Conservation (phyloP, 345 rosid genomes). For the Eucalyptus cloeziana region DNA sequence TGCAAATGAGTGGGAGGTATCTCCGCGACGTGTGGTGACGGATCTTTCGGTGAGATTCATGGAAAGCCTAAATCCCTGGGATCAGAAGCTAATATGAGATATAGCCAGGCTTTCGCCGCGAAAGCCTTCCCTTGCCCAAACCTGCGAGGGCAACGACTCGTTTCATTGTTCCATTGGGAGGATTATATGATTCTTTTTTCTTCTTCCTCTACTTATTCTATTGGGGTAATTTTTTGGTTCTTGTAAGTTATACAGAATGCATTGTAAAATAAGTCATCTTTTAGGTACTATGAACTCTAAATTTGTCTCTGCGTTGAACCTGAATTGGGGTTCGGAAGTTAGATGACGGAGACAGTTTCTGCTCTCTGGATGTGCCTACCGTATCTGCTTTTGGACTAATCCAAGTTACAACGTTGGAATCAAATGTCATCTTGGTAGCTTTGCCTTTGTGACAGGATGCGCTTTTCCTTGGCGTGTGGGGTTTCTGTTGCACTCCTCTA, state of each 20-base stretch:
- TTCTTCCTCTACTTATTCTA: conserved; percentile 5
- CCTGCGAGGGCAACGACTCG: background rate
- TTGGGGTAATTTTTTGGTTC: conserved; percentile 6
- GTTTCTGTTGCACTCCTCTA: background rate
- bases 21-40: conserved; percentile 89
- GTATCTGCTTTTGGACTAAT: background rate
- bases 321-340: background rate
- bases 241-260: conserved; percentile 6
- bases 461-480: background rate
- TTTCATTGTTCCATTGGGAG: background rate
- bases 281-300: background rate
- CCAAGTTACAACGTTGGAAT: background rate
- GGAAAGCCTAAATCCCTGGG: background rate
- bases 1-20: conserved; percentile 85
- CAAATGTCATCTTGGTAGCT: too few species aligned
- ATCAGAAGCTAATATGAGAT: background rate
- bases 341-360: background rate
- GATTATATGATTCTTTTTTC: background rate
- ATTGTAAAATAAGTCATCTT: background rate
- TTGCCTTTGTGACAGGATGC: background rate
- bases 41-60: background rate
- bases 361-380: background rate
- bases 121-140: background rate
- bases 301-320: background rate
- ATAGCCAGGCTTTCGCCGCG: background rate